These are phyloP conservation scores for Nidula microcarpa DNA, from an alignment of 768 basidiomycete species.

Conservation along the genomic window DNA sequence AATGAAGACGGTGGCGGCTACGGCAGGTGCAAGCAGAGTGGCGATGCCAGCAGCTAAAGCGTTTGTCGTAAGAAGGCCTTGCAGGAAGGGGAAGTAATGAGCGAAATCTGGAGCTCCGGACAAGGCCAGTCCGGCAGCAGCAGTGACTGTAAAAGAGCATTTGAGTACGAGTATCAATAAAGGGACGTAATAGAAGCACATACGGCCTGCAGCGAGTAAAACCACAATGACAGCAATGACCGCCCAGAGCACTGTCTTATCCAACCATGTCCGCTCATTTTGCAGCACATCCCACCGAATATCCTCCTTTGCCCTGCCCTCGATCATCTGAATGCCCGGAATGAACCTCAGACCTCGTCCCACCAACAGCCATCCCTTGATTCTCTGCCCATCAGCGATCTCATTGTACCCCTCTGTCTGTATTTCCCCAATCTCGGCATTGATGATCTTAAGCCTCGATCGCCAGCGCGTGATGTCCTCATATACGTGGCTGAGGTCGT, in stretches of 20 bases:
- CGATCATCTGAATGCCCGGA: slow-evolving; percentile 64
- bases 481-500: slow-evolving; percentile 64
- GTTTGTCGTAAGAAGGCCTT: slow-evolving; percentile 44
- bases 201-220: slow-evolving; percentile 57
- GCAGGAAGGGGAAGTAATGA: slow-evolving; percentile 66
- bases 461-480: slow-evolving; percentile 69
- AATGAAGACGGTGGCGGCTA: slow-evolving; percentile 58
- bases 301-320: slow-evolving; percentile 80
- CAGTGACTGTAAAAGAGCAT: slow-evolving; percentile 48
- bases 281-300: slow-evolving; percentile 79
- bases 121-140: slow-evolving; percentile 64
- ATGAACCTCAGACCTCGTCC: slow-evolving; percentile 65
- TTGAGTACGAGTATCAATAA: background rate
- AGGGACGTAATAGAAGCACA: slow-evolving; percentile 25
- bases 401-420: slow-evolving; percentile 67
- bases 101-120: slow-evolving; percentile 70
- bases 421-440: slow-evolving; percentile 65
- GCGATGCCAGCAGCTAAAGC: slow-evolving; percentile 59
- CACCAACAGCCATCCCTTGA: slow-evolving; percentile 78
- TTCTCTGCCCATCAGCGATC: slow-evolving; percentile 65
- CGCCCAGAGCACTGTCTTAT: slow-evolving; percentile 53
- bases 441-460: slow-evolving; percentile 66
- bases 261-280: slow-evolving; percentile 44
- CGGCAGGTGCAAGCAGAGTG: slow-evolving; percentile 64
- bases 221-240: slow-evolving; percentile 46